Conservation (phyloP, 164 flowering plant genomes). For the Cinnamomum chago region DNA sequence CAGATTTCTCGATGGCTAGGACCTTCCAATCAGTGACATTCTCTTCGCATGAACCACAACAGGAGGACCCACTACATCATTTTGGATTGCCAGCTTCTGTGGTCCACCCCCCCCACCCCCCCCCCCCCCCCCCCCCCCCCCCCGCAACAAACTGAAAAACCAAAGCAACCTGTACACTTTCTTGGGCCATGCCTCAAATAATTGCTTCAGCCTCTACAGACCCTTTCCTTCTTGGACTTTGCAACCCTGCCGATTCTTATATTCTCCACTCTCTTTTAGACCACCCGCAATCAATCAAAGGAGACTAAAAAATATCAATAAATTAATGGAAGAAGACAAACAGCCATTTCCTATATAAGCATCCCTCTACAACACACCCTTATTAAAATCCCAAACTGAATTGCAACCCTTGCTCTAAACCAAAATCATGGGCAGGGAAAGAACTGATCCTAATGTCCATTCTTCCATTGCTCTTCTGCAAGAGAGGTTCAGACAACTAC, state of each 20-base stretch:
- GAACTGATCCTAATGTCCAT: constrained; percentile 19
- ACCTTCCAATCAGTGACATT: not conserved
- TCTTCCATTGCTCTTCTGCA: constrained; percentile 47
- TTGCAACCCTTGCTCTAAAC: not conserved
- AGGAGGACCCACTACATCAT: not conserved
- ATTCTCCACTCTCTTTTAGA: constrained; percentile 13
- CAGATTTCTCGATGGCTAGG: not conserved
- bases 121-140: too few relatives aligned
- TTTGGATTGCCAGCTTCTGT: not conserved
- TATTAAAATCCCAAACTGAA: not conserved
- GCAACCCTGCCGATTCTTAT: constrained; percentile 47
- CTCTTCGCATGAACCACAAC: not conserved
- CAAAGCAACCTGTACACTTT: not conserved
- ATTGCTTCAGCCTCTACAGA: constrained; percentile 4
- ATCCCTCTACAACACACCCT: not conserved
- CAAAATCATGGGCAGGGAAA: constrained; percentile 28
- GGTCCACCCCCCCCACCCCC: not conserved
- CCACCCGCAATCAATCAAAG: constrained; percentile 19
- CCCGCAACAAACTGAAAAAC: not conserved
- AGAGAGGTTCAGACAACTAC: constrained; percentile 41
- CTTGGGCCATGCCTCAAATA: not conserved
- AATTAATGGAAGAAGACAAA: constrained; percentile 15
- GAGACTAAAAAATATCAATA: constrained; percentile 9
- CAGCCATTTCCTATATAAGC: constrained; percentile 18
- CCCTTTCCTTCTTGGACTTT: constrained; percentile 47